A percentile compares a stretch with the other conserved stretches of the same genome.
Evolutionary conservation across 495 filamentous ascomycete species (phyloP).

Genomic region (Sphaerosporella brunnea): DNA sequence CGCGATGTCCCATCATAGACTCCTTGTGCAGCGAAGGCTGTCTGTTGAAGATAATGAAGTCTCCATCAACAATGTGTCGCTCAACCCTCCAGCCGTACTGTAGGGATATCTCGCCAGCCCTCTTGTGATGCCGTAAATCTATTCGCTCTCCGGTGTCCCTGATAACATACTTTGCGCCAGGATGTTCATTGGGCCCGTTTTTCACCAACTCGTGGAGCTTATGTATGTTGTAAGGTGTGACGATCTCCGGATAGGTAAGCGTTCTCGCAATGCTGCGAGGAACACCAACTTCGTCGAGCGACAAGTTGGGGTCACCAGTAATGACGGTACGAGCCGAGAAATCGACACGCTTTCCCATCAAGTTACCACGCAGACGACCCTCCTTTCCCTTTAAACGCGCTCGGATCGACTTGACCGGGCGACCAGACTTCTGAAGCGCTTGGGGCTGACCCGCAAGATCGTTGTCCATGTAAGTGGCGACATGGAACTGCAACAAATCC

Average conservation of each 20-base stretch:
- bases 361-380: constrained; percentile 85
- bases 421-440: constrained; percentile 87
- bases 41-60: constrained; percentile 98
- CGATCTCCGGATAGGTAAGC: constrained; percentile 88
- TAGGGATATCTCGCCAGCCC: constrained; percentile 60
- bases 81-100: constrained; percentile 98
- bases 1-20: constrained; percentile 97
- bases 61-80: constrained; percentile 82
- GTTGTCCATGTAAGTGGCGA: constrained; percentile 98
- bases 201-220: constrained; percentile 73
- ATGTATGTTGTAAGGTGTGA: constrained; percentile 93
- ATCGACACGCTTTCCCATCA: constrained; percentile 99
- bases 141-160: constrained; percentile 80
- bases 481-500: constrained; percentile 85
- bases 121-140: constrained; percentile 79
- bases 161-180: constrained; percentile 88
- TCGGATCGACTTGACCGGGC: constrained; percentile 89
- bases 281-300: constrained; percentile 90
- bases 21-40: constrained; percentile 98
- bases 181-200: constrained; percentile 86
- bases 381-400: constrained; percentile 97
- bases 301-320: constrained; percentile 91
- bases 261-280: constrained; percentile 74
- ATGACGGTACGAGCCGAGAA: constrained; percentile 99
- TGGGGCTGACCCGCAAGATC: constrained; percentile 93